Evolutionary conservation across 164 flowering plant species (phyloP).

Genomic region (Piper betle): DNA sequence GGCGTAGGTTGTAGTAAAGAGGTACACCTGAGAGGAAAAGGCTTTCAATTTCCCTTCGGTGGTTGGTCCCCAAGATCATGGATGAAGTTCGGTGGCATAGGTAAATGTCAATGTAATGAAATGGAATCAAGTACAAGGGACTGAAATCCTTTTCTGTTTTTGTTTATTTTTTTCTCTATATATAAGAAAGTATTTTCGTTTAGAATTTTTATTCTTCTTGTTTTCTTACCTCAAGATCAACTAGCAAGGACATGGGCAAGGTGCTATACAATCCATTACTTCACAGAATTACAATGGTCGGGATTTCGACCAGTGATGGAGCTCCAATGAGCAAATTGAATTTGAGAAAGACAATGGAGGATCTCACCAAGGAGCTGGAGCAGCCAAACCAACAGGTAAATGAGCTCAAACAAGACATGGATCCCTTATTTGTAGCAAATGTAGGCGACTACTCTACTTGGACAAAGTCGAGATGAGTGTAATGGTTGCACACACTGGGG

Average conservation of each 20-base stretch:
- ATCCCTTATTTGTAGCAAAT: conserved; percentile 93
- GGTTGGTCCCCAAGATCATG: conserved; percentile 45
- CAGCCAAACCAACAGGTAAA: conserved; percentile 27
- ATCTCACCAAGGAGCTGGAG: conserved; percentile 63
- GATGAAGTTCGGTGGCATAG: conserved; percentile 17
- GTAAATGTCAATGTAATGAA: conserved; percentile 9
- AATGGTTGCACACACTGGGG: conserved; percentile 3
- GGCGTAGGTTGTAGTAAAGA: conserved; percentile 9
- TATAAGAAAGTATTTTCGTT: not conserved
- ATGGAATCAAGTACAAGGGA: conserved; percentile 23
- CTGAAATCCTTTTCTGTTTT: not conserved
- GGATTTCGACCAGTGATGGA: conserved; percentile 62
- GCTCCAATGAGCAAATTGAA: conserved; percentile 62
- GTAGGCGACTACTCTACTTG: conserved; percentile 59
- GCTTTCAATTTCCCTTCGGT: conserved; percentile 44
- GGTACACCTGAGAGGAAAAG: conserved; percentile 7
- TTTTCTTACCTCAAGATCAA: conserved; percentile 9
- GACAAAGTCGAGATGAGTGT: conserved; percentile 36
- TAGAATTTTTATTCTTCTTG: not conserved
- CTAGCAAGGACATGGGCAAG: conserved; percentile 12
- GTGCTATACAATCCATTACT: conserved; percentile 43
- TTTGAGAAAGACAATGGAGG: conserved; percentile 76
- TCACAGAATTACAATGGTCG: conserved; percentile 93
- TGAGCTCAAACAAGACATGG: conserved; percentile 38
- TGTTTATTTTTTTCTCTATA: not conserved